Base-by-base conservation (phyloP, 78 protist genomes). In the Mastigamoeba balamuthi region DNA sequence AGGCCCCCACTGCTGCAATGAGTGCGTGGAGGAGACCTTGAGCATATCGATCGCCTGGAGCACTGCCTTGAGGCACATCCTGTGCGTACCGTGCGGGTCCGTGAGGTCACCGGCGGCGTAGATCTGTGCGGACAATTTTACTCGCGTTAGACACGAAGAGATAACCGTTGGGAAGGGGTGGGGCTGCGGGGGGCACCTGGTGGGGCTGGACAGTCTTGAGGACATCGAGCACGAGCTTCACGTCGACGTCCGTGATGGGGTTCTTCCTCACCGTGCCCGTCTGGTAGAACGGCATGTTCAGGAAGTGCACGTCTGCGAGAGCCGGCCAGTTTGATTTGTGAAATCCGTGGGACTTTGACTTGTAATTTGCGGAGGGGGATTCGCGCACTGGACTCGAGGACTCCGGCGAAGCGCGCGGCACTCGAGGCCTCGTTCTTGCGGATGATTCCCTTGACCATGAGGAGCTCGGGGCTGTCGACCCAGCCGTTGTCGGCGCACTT, bases 81-180 rank as follows among this genome's bases (percentile, higher is more conserved):
- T 37, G 77, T 88, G 93, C 6, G 93, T 88, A 0, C 93, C 93
- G 52, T 88, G 92, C 39, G 93, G 92, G 40, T 88, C 93, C 2
- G 90, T 69, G 40, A 88, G 67, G 77, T 88, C 93, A 77, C 92
- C 92, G 0, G 93, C 91, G 7, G 84, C 88, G 29, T 77, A 88
- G 8, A 88, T 87, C 35, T 75, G 80, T 35, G 63, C 72, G 33
- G 58, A 17, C 33, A 17, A 25, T 48, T 48, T 17, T 17, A 48
- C 52, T 48, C 58, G 17, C 58, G 58, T 48, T 48, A 48, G 17
- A 48, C 35, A 48, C 17, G 58, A 25, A 25, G 17, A 48, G 58
- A 25, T 25, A 48, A 17, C 17, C 58, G 17, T 30, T 17, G 58
- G 17, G 17, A 48, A 66, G 25, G 10, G 65, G 10, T 30, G 37